Conservation (phyloP, 805 yeast genomes). For the Lipomyces orientalis region DNA sequence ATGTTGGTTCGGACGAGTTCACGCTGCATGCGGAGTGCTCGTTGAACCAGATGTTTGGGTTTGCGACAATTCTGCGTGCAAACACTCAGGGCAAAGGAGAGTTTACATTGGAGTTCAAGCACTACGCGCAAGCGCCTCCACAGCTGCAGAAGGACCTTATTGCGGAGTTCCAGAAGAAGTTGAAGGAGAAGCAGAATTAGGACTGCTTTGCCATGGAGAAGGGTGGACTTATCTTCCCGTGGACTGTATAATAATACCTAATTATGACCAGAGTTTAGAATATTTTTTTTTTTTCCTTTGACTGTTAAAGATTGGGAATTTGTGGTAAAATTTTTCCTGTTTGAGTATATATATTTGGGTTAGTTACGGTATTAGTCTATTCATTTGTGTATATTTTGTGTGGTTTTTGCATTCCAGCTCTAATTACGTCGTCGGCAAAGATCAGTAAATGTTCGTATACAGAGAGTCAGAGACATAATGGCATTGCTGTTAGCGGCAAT, state of each 20-base stretch:
- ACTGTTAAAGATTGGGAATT: background rate
- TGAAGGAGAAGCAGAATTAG: constrained; percentile 38
- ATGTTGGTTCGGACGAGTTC: constrained; percentile 92
- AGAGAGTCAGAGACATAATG: background rate
- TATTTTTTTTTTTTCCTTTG: too few relatives aligned
- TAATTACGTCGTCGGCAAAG: background rate
- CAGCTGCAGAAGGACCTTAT: constrained; percentile 89
- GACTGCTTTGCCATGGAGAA: background rate
- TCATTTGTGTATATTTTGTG: background rate
- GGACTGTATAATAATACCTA: background rate
- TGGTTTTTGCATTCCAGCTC: background rate
- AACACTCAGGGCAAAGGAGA: constrained; percentile 99
- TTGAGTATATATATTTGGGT: background rate
- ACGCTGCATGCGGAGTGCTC: constrained; percentile 94
- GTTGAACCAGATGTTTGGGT: constrained; percentile 94
- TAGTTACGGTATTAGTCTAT: background rate
- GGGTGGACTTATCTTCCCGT: background rate
- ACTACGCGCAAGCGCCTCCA: constrained; percentile 87
- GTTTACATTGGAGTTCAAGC: constrained; percentile 91
- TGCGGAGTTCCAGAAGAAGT: constrained; percentile 75
- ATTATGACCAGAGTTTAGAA: background rate
- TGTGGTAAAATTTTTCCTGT: background rate
- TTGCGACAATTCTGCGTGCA: constrained; percentile 93
- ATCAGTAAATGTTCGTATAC: background rate
- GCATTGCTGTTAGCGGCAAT: background rate